These are phyloP conservation scores for Aspergillus sp. DNA, from an alignment of 2,329 filamentous ascomycete species.

Conservation along the genomic window DNA sequence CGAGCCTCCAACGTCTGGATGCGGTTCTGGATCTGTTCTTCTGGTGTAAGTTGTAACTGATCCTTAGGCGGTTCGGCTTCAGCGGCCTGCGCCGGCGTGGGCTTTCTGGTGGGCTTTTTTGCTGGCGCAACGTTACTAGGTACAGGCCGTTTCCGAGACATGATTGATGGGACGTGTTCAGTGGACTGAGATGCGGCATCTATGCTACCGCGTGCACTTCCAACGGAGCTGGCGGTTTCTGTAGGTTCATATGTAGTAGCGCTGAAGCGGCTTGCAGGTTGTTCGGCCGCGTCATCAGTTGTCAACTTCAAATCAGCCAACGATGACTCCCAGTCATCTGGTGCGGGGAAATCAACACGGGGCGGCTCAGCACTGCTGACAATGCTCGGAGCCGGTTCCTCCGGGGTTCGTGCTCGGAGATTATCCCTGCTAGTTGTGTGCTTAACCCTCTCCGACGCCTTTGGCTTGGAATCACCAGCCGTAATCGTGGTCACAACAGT, in stretches of 20 bases:
- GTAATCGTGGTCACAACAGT: slow-evolving; percentile 38
- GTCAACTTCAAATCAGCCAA: slow-evolving; percentile 42
- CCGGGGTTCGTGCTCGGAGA: slow-evolving; percentile 28
- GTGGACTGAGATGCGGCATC: slow-evolving; percentile 36
- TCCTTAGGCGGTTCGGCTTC: slow-evolving; percentile 49
- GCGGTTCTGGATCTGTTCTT: slow-evolving; percentile 62
- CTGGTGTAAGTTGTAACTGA: slow-evolving; percentile 63
- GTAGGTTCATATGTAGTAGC: slow-evolving; percentile 63
- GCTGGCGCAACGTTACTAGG: slow-evolving; percentile 32
- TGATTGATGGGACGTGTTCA: slow-evolving; percentile 37
- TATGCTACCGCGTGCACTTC: slow-evolving; percentile 27
- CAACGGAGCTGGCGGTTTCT: slow-evolving; percentile 42
- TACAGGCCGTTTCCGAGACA: slow-evolving; percentile 44
- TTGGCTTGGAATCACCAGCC: slow-evolving; percentile 25
- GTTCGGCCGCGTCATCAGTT: slow-evolving; percentile 37
- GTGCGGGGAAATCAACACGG: slow-evolving; percentile 25
- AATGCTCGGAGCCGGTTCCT: slow-evolving; percentile 15
- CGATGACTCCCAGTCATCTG: slow-evolving; percentile 35
- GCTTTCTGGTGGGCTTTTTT: slow-evolving; percentile 44
- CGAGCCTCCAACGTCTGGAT: slow-evolving; percentile 67
- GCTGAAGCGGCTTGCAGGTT: slow-evolving; percentile 64
- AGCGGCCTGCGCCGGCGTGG: slow-evolving; percentile 40
- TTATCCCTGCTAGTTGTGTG: slow-evolving; percentile 33
- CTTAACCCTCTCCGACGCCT: slow-evolving; percentile 13
- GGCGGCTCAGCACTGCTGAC: slow-evolving; percentile 21